Conservation (phyloP, 768 basidiomycete species). For the Dioszegia aurantiaca region DNA sequence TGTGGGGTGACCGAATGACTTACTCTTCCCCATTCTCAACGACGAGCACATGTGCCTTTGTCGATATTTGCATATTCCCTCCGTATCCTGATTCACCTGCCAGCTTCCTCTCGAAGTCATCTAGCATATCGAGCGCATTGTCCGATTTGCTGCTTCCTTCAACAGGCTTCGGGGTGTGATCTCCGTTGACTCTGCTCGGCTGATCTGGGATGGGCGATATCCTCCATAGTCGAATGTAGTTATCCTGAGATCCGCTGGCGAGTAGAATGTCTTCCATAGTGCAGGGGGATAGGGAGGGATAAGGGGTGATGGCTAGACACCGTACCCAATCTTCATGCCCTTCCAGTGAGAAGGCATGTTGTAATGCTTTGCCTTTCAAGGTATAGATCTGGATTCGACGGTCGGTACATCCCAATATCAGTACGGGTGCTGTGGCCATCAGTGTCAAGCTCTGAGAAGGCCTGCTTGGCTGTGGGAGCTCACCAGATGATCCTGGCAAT, state of each 20-base stretch:
- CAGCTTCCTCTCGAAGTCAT: slow-evolving; percentile 81
- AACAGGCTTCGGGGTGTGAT: not conserved
- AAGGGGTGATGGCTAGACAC: slow-evolving; percentile 63
- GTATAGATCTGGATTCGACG: slow-evolving; percentile 74
- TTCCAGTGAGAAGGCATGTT: slow-evolving; percentile 44
- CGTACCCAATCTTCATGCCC: slow-evolving; percentile 98
- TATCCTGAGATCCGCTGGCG: slow-evolving; percentile 93
- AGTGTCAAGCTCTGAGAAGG: no score
- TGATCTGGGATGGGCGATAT: slow-evolving; percentile 59
- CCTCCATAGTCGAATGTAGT: slow-evolving; percentile 88
- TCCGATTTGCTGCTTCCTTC: slow-evolving; percentile 30
- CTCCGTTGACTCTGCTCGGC: slow-evolving; percentile 12
- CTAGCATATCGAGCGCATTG: slow-evolving; percentile 70
- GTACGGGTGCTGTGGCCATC: not conserved
- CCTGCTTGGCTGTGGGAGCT: no score
- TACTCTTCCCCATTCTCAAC: slow-evolving; percentile 56
- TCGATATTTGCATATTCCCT: slow-evolving; percentile 78
- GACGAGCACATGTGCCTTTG: slow-evolving; percentile 76
- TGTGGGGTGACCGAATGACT: slow-evolving; percentile 30
- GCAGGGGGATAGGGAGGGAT: slow-evolving; percentile 24
- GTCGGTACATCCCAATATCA: slow-evolving; percentile 65
- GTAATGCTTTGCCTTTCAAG: slow-evolving; percentile 56
- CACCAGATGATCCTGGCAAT: slow-evolving; percentile 71
- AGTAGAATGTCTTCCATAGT: slow-evolving; percentile 60
- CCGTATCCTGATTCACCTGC: slow-evolving; percentile 60